These are phyloP conservation scores for Taiozyma sp. DNA, from an alignment of 1,139 yeast genomes.

Conservation along the genomic window DNA sequence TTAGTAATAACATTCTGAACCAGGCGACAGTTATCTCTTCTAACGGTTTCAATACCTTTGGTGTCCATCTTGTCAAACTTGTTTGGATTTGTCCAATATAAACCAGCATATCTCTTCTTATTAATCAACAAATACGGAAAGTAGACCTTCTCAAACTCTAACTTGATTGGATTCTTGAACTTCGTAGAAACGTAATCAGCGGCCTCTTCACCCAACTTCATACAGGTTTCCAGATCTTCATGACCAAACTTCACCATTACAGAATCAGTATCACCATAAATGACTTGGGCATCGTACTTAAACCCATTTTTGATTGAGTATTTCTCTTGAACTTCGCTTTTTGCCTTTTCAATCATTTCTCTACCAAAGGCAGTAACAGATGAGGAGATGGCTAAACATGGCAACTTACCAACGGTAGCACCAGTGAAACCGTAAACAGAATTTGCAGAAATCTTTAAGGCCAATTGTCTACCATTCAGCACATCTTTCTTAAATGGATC, in stretches of 20 bases:
- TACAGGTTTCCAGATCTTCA: conserved; percentile 73
- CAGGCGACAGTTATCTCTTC: conserved; percentile 94
- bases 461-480: conserved; percentile 94
- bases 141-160: conserved; percentile 96
- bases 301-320: conserved; percentile 79
- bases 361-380: conserved; percentile 96
- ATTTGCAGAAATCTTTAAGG: conserved; percentile 93
- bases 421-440: conserved; percentile 99
- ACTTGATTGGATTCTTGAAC: conserved; percentile 81
- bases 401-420: conserved; percentile 95
- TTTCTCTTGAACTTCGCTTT: conserved; percentile 73
- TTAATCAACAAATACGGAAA: conserved; percentile 91
- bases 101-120: conserved; percentile 95
- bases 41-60: conserved; percentile 95
- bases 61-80: conserved; percentile 97
- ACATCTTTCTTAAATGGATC: conserved; percentile 95
- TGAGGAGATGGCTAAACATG: conserved; percentile 94
- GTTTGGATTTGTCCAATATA: conserved; percentile 89
- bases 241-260: conserved; percentile 98
- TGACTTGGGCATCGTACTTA: conserved; percentile 78
- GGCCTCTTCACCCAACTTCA: conserved; percentile 92
- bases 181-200: conserved; percentile 78
- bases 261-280: conserved; percentile 98
- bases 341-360: conserved; percentile 92
- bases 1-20: conserved; percentile 94